A percentile compares a stretch with the other conserved stretches of the same genome.
These are phyloP conservation scores for Penicillium sp. DNA, from an alignment of 2,329 filamentous ascomycete species.

Conservation along the genomic window DNA sequence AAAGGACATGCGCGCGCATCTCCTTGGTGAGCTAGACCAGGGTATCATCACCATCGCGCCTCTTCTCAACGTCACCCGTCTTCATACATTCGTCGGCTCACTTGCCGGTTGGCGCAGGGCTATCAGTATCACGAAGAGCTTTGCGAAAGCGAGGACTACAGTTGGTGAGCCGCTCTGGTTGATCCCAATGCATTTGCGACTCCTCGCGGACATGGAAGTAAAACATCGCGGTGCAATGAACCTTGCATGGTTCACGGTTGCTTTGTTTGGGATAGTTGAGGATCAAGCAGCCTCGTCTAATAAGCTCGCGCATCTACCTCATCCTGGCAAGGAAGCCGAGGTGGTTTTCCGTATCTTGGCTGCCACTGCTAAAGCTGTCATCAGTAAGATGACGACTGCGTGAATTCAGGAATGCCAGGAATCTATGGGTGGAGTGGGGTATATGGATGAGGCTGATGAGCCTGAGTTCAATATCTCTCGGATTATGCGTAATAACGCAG, in stretches of 20 bases:
- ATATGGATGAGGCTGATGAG: conserved; percentile 46
- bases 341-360: conserved; percentile 32
- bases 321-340: conserved; percentile 21
- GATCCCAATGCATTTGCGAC: conserved; percentile 42
- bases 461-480: conserved; percentile 65
- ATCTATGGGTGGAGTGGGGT: conserved; percentile 40
- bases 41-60: conserved; percentile 68
- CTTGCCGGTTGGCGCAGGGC: conserved; percentile 40
- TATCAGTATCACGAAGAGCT: conserved; percentile 42
- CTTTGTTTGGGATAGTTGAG: conserved; percentile 49
- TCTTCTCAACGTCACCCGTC: conserved; percentile 63
- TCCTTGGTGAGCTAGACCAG: conserved; percentile 64
- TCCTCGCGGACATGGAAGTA: conserved; percentile 40
- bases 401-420: conserved; percentile 41
- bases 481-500: conserved; percentile 61
- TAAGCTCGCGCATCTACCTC: conserved; percentile 50
- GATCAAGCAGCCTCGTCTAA: conserved; percentile 41
- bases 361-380: conserved; percentile 35
- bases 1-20: conserved; percentile 58
- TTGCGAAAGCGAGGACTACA: conserved; percentile 40
- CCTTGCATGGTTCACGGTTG: conserved; percentile 34
- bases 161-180: conserved; percentile 38
- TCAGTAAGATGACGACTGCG: conserved; percentile 32
- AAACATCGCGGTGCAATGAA: conserved; percentile 40
- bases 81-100: conserved; percentile 43